Conservation (phyloP, 2,329 filamentous ascomycete species). For the Lachnellula suecica region DNA sequence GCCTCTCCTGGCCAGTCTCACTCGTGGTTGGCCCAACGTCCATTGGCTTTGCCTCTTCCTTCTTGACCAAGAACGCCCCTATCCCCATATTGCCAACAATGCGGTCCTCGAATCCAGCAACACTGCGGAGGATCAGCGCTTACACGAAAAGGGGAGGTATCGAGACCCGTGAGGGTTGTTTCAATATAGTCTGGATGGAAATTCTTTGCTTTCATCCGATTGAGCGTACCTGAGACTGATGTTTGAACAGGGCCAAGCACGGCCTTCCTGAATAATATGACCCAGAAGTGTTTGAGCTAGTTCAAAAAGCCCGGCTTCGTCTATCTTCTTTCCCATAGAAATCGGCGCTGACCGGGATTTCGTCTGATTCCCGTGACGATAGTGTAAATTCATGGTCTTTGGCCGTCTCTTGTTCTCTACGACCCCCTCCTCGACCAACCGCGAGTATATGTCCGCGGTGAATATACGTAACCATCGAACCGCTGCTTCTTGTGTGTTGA, state of each 20-base stretch:
- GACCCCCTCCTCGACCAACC: conserved; percentile 87
- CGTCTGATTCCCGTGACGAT: conserved; percentile 71
- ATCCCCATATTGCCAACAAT: conserved; percentile 83
- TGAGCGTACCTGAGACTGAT: conserved; percentile 61
- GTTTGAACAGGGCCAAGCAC: conserved; percentile 89
- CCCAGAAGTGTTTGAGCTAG: conserved; percentile 74
- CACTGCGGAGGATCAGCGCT: conserved; percentile 43
- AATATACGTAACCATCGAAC: conserved; percentile 89
- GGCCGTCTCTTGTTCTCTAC: conserved; percentile 84
- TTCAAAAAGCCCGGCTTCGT: conserved; percentile 70
- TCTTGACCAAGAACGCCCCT: conserved; percentile 78
- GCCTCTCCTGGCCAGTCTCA: conserved; percentile 21
- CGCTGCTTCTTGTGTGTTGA: conserved; percentile 76
- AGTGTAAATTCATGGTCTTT: conserved; percentile 81
- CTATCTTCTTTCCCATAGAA: conserved; percentile 70
- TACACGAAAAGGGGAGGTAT: too few species aligned
- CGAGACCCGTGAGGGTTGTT: too few species aligned
- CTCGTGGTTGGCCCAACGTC: conserved; percentile 33
- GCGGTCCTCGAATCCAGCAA: conserved; percentile 90
- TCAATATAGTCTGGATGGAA: too few species aligned
- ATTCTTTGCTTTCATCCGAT: too few species aligned
- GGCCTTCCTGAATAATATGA: conserved; percentile 75
- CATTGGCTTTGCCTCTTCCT: conserved; percentile 60
- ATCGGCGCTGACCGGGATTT: conserved; percentile 77
- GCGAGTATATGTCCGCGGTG: conserved; percentile 83